Conservation (phyloP, 2,329 filamentous ascomycete species). For the Neopestalotiopsis rosae region DNA sequence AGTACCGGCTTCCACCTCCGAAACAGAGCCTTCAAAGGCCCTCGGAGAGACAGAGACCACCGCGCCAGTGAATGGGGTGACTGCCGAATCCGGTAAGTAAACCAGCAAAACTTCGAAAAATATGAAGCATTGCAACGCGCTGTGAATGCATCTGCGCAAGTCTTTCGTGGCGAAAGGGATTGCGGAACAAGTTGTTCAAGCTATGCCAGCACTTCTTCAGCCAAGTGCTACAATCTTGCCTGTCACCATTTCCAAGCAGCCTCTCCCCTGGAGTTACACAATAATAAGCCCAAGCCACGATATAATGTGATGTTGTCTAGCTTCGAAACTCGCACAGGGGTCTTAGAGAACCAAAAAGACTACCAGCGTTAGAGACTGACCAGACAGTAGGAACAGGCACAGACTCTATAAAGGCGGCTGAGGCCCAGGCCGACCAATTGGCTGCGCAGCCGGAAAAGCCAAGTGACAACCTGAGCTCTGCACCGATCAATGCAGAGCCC, state of each 20-base stretch:
- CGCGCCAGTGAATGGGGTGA: neutral
- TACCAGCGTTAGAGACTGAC: neutral
- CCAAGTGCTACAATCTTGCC: no score
- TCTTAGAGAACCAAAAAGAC: neutral
- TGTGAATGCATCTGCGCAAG: neutral
- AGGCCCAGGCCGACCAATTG: slow-evolving; percentile 9
- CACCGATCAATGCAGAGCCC: slow-evolving; percentile 21
- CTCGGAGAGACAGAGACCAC: slow-evolving; percentile 6
- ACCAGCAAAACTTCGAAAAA: neutral
- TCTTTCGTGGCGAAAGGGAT: neutral
- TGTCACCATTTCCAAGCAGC: no score
- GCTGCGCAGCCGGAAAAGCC: slow-evolving; percentile 30
- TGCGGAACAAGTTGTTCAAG: neutral
- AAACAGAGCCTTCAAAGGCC: slow-evolving; percentile 10
- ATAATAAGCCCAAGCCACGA: no score
- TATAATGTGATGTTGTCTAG: neutral
- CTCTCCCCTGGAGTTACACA: no score
- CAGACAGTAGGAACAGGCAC: neutral
- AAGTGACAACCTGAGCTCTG: slow-evolving; percentile 21
- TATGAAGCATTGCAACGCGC: neutral
- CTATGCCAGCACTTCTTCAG: neutral
- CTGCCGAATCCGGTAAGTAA: slow-evolving; percentile 1
- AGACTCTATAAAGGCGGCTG: slow-evolving; percentile 3
- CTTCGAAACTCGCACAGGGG: neutral
- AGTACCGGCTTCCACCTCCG: slow-evolving; percentile 6